Conservation (phyloP, 495 filamentous ascomycete species). For the Lasiosphaeris hirsuta region DNA sequence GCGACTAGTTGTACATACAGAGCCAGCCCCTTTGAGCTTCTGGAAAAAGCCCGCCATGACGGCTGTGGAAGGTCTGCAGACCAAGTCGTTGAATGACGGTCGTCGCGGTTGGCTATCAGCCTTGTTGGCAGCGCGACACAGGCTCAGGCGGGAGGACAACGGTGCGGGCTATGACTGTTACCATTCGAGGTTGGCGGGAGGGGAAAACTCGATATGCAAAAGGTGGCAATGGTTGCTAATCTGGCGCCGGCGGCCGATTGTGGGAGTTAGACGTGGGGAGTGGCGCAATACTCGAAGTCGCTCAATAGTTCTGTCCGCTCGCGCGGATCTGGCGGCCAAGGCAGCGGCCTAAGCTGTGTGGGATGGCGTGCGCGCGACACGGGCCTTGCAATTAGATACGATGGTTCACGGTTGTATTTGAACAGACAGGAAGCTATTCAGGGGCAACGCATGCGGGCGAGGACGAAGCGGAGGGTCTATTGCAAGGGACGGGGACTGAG, state of each 20-base stretch:
- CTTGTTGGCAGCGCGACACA: constrained; percentile 12
- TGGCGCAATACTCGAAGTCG: neutral
- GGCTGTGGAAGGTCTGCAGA: constrained; percentile 15
- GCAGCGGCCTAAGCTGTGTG: neutral
- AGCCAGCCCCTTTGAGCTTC: constrained; percentile 39
- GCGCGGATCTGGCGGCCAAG: neutral
- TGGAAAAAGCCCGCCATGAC: constrained; percentile 46
- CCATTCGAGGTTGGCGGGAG: constrained; percentile 5
- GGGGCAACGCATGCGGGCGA: too few species aligned
- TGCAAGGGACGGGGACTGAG: constrained; percentile 7
- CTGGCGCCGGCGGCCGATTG: neutral
- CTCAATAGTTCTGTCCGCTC: neutral
- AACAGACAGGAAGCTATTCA: too few species aligned
- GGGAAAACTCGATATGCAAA: neutral
- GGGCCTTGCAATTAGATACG: neutral
- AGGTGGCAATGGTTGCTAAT: neutral
- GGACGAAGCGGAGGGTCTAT: neutral
- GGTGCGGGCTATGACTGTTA: constrained; percentile 1
- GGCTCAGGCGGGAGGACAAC: constrained; percentile 8
- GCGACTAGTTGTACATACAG: constrained; percentile 21
- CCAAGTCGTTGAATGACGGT: neutral
- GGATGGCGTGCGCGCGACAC: neutral
- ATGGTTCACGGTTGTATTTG: too few species aligned
- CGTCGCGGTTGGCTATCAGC: constrained; percentile 1
- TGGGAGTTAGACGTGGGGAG: neutral